phyloP scores from a whole-genome alignment of 352 stramenopile genomes.

The Globisporangium sylvaticum region DNA sequence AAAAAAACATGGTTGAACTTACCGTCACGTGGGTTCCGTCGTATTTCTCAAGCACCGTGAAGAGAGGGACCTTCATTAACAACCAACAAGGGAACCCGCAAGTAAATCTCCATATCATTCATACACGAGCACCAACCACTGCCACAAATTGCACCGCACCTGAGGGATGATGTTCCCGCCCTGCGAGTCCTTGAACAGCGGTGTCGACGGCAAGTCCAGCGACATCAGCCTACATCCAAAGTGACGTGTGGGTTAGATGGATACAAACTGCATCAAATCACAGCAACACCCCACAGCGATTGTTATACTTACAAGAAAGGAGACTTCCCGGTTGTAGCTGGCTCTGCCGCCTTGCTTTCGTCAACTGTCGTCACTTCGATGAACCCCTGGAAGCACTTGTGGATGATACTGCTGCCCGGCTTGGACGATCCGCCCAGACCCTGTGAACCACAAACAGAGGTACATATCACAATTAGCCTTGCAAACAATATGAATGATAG shows the following conservation, averaged over 20 bases:
- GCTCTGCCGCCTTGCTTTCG: conserved; percentile 36
- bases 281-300: neutral
- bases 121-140: neutral
- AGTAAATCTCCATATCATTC: neutral
- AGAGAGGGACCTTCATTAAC: conserved; percentile 89
- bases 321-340: conserved; percentile 39
- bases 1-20: no score
- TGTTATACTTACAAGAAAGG: conserved; percentile 61
- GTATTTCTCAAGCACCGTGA: conserved; percentile 97
- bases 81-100: neutral
- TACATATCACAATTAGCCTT: neutral
- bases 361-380: conserved; percentile 91
- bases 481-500: neutral
- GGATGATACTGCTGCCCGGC: conserved; percentile 90
- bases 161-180: conserved; percentile 96
- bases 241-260: conserved; percentile 2
- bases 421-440: conserved; percentile 83
- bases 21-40: conserved; percentile 87
- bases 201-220: conserved; percentile 96
- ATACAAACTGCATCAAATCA: neutral
- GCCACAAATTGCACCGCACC: conserved; percentile 23
- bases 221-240: conserved; percentile 86
- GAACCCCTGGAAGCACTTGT: conserved; percentile 95
- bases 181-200: conserved; percentile 98
- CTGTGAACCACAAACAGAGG: conserved; percentile 20